Percentiles rank a stretch among this genome's conserved stretches.
phyloP scores from a whole-genome alignment of 352 stramenopile species.

The Globisporangium lucens region DNA sequence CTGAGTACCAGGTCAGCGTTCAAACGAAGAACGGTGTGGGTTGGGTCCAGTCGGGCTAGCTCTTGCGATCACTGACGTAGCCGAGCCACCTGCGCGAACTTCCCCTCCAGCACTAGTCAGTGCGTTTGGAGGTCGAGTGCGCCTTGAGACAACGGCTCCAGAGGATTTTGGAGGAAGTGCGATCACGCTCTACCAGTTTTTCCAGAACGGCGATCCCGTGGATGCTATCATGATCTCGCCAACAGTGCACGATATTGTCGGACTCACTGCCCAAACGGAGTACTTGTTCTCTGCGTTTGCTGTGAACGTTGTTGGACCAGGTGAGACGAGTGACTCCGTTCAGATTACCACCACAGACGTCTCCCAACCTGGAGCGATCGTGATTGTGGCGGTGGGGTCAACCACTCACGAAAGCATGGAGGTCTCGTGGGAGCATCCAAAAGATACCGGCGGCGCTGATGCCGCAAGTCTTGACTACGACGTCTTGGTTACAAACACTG shows the following conservation, averaged over 20 bases:
- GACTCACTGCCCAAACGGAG: conserved; percentile 21
- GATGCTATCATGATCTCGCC: conserved; percentile 6
- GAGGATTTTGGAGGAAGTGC: conserved; percentile 35
- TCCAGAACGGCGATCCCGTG: conserved; percentile 18
- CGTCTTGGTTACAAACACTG: conserved; percentile 18
- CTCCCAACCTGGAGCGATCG: conserved; percentile 25
- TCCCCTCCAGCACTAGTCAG: conserved; percentile 17
- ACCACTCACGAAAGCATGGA: conserved; percentile 26
- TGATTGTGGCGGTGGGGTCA: conserved; percentile 8
- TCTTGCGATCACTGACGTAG: conserved; percentile 20
- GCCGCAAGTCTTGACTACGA: conserved; percentile 25
- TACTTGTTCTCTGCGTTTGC: conserved; percentile 34
- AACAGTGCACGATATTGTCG: conserved; percentile 34
- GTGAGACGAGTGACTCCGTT: conserved; percentile 24
- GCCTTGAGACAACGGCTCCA: conserved; percentile 28
- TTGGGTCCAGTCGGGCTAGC: conserved; percentile 13
- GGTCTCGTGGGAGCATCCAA: conserved; percentile 30
- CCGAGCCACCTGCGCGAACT: conserved; percentile 27
- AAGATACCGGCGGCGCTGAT: conserved; percentile 35
- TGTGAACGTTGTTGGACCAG: conserved; percentile 28
- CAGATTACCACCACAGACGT: conserved; percentile 23
- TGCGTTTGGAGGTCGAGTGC: conserved; percentile 31
- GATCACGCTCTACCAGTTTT: conserved; percentile 30
- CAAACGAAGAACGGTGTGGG: conserved; percentile 30
- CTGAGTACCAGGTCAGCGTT: conserved; percentile 27